Evolutionary conservation across 2,329 filamentous ascomycete genomes (phyloP).

Genomic region (Ceratocystis cubensis): DNA sequence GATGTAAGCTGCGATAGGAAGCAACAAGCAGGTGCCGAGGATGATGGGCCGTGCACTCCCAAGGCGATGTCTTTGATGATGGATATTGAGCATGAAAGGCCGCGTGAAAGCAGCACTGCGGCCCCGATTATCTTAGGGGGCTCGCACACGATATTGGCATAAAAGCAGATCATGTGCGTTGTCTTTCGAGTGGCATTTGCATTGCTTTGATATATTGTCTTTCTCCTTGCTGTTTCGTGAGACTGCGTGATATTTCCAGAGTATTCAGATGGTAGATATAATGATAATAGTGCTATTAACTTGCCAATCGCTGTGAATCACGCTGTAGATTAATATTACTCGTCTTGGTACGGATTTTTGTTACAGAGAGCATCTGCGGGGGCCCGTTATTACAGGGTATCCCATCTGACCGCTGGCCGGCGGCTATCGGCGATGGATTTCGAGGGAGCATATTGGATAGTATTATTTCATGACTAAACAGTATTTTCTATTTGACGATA

Average conservation of each 20-base stretch:
- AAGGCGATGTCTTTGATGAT: conserved; percentile 25
- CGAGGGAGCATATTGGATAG: no score
- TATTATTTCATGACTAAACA: no score
- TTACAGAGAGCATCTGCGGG: not conserved
- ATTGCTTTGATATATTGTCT: not conserved
- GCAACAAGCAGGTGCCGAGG: not conserved
- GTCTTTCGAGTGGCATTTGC: not conserved
- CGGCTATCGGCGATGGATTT: no score
- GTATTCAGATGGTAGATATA: not conserved
- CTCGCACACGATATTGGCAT: conserved; percentile 14
- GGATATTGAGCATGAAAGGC: conserved; percentile 12
- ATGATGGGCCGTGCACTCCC: conserved; percentile 25
- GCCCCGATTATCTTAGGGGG: conserved; percentile 17
- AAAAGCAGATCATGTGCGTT: not conserved
- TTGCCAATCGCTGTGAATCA: not conserved
- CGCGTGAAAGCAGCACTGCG: not conserved
- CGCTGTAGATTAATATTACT: no score
- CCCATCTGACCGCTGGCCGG: no score
- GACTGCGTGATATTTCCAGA: not conserved
- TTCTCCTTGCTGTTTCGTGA: not conserved
- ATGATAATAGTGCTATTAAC: not conserved
- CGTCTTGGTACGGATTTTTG: not conserved
- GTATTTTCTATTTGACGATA: no score
- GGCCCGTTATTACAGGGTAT: not conserved
- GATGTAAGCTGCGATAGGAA: not conserved